Conservation (phyloP, 805 yeast genomes). For the Helenozyma rhizophorensis region DNA sequence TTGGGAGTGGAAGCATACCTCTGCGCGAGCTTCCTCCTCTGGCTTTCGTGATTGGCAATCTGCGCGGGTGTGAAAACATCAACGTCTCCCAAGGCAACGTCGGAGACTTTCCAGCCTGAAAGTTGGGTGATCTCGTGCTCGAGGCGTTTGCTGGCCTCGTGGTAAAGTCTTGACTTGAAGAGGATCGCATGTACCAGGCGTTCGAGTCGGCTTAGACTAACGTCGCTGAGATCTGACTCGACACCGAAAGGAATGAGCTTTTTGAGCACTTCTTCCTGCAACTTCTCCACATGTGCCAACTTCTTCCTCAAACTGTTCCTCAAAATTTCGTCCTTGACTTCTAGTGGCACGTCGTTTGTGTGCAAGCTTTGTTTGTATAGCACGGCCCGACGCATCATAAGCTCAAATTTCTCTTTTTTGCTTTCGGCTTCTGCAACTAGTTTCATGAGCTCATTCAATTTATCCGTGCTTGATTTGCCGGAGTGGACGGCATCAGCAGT, state of each 20-base stretch:
- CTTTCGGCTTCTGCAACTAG: constrained; percentile 14
- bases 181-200: constrained; percentile 26
- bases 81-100: no score
- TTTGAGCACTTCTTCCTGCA: constrained; percentile 20
- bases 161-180: constrained; percentile 11
- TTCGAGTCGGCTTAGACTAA: constrained; percentile 24
- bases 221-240: constrained; percentile 13
- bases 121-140: constrained; percentile 5
- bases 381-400: constrained; percentile 24
- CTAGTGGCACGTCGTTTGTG: constrained; percentile 24
- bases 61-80: no score
- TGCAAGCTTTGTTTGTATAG: constrained; percentile 11
- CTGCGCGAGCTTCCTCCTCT: no score
- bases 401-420: constrained; percentile 20
- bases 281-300: constrained; percentile 17
- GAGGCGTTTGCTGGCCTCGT: no score
- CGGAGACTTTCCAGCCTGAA: no score
- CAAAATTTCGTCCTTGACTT: constrained; percentile 23
- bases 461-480: constrained; percentile 2
- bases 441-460: constrained; percentile 7
- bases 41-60: no score
- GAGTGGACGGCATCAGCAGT: constrained; percentile 2
- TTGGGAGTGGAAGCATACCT: no score
- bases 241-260: constrained; percentile 34
- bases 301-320: constrained; percentile 25